Percentiles rank a stretch among this genome's conserved stretches.
Evolutionary conservation across 345 rosid species (phyloP).

Genomic region (Erucastrum elatum): DNA sequence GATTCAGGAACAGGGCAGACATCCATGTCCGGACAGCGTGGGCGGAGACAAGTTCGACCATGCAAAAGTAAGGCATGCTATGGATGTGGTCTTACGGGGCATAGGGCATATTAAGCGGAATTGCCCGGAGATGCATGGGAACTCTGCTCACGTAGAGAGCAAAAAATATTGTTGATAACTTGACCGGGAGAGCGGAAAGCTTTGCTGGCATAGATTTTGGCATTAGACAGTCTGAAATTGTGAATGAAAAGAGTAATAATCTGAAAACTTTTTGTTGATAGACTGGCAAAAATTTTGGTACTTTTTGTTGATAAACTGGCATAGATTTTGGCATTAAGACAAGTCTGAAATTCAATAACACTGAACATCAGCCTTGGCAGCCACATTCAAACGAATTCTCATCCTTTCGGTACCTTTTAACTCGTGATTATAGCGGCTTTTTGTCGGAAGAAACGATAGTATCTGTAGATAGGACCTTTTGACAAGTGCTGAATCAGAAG

Average conservation of each 20-base stretch:
- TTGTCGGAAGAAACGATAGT: too few species aligned
- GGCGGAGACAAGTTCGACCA: not conserved
- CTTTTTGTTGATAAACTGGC: not conserved
- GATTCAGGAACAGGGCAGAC: not conserved
- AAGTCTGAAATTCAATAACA: too few species aligned
- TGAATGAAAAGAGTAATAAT: not conserved
- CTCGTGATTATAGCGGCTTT: too few species aligned
- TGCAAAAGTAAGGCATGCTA: not conserved
- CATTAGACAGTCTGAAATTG: not conserved
- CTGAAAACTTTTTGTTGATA: not conserved
- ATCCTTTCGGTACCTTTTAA: too few species aligned
- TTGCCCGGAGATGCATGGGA: not conserved
- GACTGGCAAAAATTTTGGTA: not conserved
- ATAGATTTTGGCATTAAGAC: not conserved
- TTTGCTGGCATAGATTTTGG: not conserved
- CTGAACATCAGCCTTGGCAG: too few species aligned
- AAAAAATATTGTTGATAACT: not conserved
- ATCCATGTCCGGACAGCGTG: not conserved
- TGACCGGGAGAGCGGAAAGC: not conserved
- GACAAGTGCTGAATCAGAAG: too few species aligned
- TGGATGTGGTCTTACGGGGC: not conserved
- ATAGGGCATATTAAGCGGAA: not conserved
- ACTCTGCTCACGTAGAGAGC: not conserved
- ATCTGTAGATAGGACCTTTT: too few species aligned
- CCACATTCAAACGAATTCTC: too few species aligned